phyloP scores from a whole-genome alignment of 371 early-diverging fungal species.

The Capniomyces stellatus region DNA sequence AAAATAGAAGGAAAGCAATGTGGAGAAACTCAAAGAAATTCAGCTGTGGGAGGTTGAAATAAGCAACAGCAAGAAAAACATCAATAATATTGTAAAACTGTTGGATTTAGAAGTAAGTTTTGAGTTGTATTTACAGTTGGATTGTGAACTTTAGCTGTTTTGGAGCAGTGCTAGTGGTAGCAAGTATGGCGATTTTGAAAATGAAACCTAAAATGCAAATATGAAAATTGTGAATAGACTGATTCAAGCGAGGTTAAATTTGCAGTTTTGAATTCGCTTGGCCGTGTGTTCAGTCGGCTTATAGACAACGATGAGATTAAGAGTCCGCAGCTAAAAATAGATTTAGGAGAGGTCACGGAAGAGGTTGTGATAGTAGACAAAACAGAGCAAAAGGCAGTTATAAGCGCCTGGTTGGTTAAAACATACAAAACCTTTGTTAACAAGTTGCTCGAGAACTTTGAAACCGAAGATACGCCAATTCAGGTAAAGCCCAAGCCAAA shows the following conservation, averaged over 20 bases:
- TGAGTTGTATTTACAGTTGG: not conserved
- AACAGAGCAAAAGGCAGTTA: slow-evolving; percentile 25
- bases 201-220: not conserved
- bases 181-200: no score
- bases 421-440: slow-evolving; percentile 41
- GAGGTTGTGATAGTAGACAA: slow-evolving; percentile 4
- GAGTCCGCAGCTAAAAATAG: slow-evolving; percentile 1
- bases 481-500: slow-evolving; percentile 27
- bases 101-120: slow-evolving; percentile 18
- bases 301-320: slow-evolving; percentile 43
- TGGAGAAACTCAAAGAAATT: slow-evolving; percentile 21
- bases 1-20: not conserved
- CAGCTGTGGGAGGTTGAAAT: slow-evolving; percentile 31
- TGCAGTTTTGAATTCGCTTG: slow-evolving; percentile 49
- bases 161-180: not conserved
- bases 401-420: slow-evolving; percentile 51
- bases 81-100: slow-evolving; percentile 33
- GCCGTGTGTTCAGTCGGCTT: slow-evolving; percentile 45
- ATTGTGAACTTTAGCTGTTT: not conserved
- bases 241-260: slow-evolving; percentile 29
- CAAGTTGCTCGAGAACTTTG: slow-evolving; percentile 29
- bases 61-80: slow-evolving; percentile 30
- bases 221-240: slow-evolving; percentile 11
- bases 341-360: not conserved
- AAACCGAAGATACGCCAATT: slow-evolving; percentile 45